These are phyloP conservation scores for Hypomyces rosellus DNA, from an alignment of 2,329 filamentous ascomycete species.

Conservation along the genomic window DNA sequence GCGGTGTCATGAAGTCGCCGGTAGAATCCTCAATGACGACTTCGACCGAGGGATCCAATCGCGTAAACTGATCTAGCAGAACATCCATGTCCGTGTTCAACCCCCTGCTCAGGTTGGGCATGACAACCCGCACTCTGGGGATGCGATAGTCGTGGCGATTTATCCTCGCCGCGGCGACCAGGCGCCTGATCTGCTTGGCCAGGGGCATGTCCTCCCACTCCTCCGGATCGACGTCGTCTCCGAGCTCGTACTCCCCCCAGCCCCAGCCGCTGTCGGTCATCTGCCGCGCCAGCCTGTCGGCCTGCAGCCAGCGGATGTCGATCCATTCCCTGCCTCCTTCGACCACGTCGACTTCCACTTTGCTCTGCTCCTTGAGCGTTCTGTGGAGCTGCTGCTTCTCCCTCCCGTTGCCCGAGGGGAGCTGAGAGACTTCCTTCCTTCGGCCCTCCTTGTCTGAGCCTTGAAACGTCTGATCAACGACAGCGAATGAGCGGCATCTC, in stretches of 20 bases:
- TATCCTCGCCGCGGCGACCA: slow-evolving; percentile 30
- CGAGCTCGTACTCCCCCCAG: slow-evolving; percentile 31
- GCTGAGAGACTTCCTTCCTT: slow-evolving; percentile 17
- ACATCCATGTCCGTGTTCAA: slow-evolving; percentile 24
- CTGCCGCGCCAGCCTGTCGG: slow-evolving; percentile 30
- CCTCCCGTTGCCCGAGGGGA: slow-evolving; percentile 14
- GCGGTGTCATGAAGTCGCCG: slow-evolving; percentile 19
- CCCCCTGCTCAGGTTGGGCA: slow-evolving; percentile 27
- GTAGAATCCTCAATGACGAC: slow-evolving; percentile 27
- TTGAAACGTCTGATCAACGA: slow-evolving; percentile 27
- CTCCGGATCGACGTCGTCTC: slow-evolving; percentile 24
- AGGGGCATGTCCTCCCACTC: slow-evolving; percentile 31
- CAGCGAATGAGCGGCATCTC: slow-evolving; percentile 24
- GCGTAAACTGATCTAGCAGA: slow-evolving; percentile 25
- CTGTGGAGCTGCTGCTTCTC: slow-evolving; percentile 26
- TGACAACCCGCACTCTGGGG: slow-evolving; percentile 29
- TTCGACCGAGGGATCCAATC: slow-evolving; percentile 25
- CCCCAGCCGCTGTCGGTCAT: slow-evolving; percentile 37
- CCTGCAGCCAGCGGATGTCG: slow-evolving; percentile 24
- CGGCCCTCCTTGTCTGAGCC: slow-evolving; percentile 24
- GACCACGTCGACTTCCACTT: slow-evolving; percentile 31
- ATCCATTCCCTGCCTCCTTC: slow-evolving; percentile 30
- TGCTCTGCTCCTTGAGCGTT: slow-evolving; percentile 26
- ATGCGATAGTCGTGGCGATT: slow-evolving; percentile 32
- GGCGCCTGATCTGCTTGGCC: slow-evolving; percentile 25